These are phyloP conservation scores for Aspergillus oerlinghausenensis DNA, from an alignment of 2,329 filamentous ascomycete species.

Conservation along the genomic window DNA sequence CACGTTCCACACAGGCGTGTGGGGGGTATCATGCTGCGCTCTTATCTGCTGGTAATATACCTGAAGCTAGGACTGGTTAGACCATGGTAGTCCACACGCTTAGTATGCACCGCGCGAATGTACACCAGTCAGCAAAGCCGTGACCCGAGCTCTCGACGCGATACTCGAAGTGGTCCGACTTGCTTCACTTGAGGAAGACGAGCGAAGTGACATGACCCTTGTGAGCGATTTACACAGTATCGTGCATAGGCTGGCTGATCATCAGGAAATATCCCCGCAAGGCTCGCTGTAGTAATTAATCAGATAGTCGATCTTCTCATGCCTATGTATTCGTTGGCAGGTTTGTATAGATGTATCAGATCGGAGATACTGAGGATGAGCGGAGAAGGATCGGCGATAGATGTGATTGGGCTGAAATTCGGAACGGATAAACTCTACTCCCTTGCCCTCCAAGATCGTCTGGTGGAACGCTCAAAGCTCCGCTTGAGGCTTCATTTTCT, in stretches of 20 bases:
- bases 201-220: neutral
- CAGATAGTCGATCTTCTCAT: neutral
- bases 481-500: slow-evolving; percentile 17
- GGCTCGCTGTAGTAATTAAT: neutral
- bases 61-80: neutral
- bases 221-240: neutral
- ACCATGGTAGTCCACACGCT: neutral
- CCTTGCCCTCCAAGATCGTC: slow-evolving; percentile 16
- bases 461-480: slow-evolving; percentile 16
- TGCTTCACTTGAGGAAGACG: neutral
- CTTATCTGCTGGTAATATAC: neutral
- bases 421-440: slow-evolving; percentile 19
- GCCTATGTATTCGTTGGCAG: neutral
- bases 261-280: neutral
- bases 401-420: slow-evolving; percentile 12
- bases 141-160: neutral
- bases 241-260: neutral
- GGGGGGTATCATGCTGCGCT: neutral
- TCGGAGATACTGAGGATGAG: too few species aligned
- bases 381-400: neutral
- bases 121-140: neutral
- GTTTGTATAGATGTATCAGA: neutral
- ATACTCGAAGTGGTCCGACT: neutral
- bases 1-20: neutral
- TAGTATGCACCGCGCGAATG: neutral